Percentiles rank a stretch among this genome's conserved stretches.
These are phyloP conservation scores for Mucor plumbeus DNA, from an alignment of 371 early-diverging fungal genomes.

Conservation along the genomic window DNA sequence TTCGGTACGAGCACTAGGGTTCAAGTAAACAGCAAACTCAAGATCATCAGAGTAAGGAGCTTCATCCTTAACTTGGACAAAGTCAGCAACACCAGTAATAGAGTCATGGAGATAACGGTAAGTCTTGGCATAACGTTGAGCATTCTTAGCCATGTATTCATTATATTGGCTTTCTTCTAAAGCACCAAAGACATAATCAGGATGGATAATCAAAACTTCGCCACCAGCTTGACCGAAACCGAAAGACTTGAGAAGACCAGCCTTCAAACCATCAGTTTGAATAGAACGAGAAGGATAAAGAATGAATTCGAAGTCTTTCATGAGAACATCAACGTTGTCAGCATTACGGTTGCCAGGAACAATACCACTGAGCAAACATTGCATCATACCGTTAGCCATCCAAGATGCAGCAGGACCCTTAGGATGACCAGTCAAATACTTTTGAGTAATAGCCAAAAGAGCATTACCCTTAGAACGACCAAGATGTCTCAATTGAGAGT, in stretches of 20 bases:
- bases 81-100: slow-evolving; percentile 83
- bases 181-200: slow-evolving; percentile 88
- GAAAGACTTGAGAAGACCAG: slow-evolving; percentile 93
- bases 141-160: slow-evolving; percentile 73
- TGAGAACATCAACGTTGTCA: slow-evolving; percentile 88
- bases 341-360: slow-evolving; percentile 97
- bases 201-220: slow-evolving; percentile 90
- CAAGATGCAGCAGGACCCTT: slow-evolving; percentile 98
- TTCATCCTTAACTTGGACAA: slow-evolving; percentile 88
- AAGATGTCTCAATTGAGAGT: slow-evolving; percentile 87
- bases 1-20: slow-evolving; percentile 89
- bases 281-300: slow-evolving; percentile 89
- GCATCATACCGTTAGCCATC: slow-evolving; percentile 96
- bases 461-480: slow-evolving; percentile 91
- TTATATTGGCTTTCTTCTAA: slow-evolving; percentile 77
- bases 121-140: slow-evolving; percentile 78
- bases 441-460: slow-evolving; percentile 87
- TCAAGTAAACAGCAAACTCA: slow-evolving; percentile 87
- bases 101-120: slow-evolving; percentile 95
- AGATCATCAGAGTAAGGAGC: slow-evolving; percentile 91
- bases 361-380: slow-evolving; percentile 86
- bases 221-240: slow-evolving; percentile 98
- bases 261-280: slow-evolving; percentile 93
- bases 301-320: slow-evolving; percentile 83
- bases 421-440: slow-evolving; percentile 96